Evolutionary conservation across 23 red algal species (phyloP).

Genomic region (Pyropia yezoensis): DNA sequence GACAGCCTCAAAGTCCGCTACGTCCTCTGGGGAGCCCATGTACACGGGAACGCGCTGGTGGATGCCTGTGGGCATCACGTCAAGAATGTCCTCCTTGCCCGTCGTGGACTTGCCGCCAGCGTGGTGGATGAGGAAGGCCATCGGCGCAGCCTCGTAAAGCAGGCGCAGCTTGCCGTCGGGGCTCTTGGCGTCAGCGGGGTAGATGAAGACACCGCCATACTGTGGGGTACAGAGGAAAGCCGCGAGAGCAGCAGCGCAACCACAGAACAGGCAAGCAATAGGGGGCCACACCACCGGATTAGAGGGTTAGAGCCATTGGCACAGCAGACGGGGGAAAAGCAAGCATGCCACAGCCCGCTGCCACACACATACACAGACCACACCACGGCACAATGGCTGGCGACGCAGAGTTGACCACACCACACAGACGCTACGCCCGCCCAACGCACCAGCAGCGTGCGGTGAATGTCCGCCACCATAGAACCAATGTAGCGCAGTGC

Average conservation of each 20-base stretch:
- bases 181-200: slow-evolving; percentile 91
- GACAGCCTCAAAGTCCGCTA: slow-evolving; percentile 61
- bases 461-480: slow-evolving; percentile 95
- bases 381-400: no score
- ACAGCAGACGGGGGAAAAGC: no score
- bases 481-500: slow-evolving; percentile 96
- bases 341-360: no score
- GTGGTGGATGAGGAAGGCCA: slow-evolving; percentile 94
- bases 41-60: slow-evolving; percentile 86
- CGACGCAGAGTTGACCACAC: no score
- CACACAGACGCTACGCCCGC: no score
- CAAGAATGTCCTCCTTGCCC: slow-evolving; percentile 78
- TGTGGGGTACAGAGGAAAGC: no score
- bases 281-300: no score
- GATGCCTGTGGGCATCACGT: slow-evolving; percentile 75
- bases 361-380: no score
- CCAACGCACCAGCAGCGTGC: slow-evolving; percentile 24
- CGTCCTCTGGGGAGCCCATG: slow-evolving; percentile 73
- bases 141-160: slow-evolving; percentile 95
- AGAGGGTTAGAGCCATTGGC: no score
- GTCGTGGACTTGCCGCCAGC: slow-evolving; percentile 93
- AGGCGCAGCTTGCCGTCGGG: slow-evolving; percentile 77
- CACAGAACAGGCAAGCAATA: no score
- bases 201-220: slow-evolving; percentile 93
- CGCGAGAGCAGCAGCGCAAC: no score